Conservation (phyloP, 1,284 basidiomycete species). For the Leccinum subspadiceum region DNA sequence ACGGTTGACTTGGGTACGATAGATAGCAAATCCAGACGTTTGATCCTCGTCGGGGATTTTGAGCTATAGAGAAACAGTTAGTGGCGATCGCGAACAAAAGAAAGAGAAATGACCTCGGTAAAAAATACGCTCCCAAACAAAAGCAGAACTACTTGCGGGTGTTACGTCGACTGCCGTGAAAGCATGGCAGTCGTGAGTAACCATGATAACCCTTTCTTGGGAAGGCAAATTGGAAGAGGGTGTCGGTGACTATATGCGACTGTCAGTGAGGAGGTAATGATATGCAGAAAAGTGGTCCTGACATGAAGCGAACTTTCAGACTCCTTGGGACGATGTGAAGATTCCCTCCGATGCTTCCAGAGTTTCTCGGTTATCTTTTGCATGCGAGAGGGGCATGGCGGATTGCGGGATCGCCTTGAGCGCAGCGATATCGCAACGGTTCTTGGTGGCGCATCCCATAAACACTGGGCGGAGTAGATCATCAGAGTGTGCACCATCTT, state of each 20-base stretch:
- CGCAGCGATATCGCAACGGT: too few relatives aligned
- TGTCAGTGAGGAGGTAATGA: constrained; percentile 10
- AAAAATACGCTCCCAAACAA: constrained; percentile 83
- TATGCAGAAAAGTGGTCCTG: constrained; percentile 6
- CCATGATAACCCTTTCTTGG: constrained; percentile 60
- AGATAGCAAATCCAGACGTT: constrained; percentile 67
- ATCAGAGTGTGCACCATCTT: too few relatives aligned
- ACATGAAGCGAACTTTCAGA: constrained; percentile 31
- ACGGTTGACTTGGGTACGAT: constrained; percentile 80
- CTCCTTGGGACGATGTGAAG: constrained; percentile 30
- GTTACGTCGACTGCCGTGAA: constrained; percentile 80
- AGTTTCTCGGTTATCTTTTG: constrained; percentile 30
- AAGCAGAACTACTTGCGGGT: constrained; percentile 63
- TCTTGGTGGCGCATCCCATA: too few relatives aligned
- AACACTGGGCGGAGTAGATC: too few relatives aligned
- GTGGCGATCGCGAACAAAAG: constrained; percentile 4
- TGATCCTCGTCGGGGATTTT: constrained; percentile 85
- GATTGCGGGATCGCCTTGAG: too few relatives aligned
- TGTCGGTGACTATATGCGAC: constrained; percentile 26
- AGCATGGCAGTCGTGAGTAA: constrained; percentile 80
- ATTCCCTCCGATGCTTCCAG: constrained; percentile 28
- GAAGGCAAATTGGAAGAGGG: constrained; percentile 24
- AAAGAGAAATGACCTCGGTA: constrained; percentile 60
- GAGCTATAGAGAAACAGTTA: constrained; percentile 48
- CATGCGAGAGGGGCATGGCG: constrained; percentile 22